Conservation (phyloP, 2,329 filamentous ascomycete species). For the Claviceps spartinae region DNA sequence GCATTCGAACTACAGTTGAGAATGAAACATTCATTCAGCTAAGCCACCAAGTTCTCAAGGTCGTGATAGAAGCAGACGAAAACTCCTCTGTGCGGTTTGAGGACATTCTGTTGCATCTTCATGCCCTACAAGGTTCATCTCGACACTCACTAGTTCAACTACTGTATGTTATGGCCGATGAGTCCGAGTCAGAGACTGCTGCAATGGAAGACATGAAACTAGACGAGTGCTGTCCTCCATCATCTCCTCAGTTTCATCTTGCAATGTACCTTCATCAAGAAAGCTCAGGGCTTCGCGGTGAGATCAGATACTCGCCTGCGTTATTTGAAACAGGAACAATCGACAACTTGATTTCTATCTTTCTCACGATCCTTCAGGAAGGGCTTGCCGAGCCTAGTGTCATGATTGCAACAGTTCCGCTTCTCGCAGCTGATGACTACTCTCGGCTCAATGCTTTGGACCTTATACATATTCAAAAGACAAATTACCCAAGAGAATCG, state of each 20-base stretch:
- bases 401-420: neutral
- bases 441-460: neutral
- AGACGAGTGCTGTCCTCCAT: neutral
- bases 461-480: neutral
- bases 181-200: neutral
- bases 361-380: neutral
- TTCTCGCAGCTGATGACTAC: neutral
- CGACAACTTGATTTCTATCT: neutral
- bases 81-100: neutral
- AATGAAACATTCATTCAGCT: slow-evolving; percentile 8
- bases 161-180: neutral
- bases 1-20: slow-evolving; percentile 6
- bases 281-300: neutral
- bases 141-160: neutral
- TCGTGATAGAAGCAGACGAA: neutral
- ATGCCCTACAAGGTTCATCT: neutral
- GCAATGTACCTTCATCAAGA: neutral
- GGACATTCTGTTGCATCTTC: neutral
- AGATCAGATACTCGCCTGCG: neutral
- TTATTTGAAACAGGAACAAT: neutral
- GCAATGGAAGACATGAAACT: neutral
- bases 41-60: neutral
- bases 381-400: neutral
- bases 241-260: neutral
- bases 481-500: neutral